Base-by-base conservation (phyloP, 768 basidiomycete genomes). In the Strobilomyces echinocephalus region DNA sequence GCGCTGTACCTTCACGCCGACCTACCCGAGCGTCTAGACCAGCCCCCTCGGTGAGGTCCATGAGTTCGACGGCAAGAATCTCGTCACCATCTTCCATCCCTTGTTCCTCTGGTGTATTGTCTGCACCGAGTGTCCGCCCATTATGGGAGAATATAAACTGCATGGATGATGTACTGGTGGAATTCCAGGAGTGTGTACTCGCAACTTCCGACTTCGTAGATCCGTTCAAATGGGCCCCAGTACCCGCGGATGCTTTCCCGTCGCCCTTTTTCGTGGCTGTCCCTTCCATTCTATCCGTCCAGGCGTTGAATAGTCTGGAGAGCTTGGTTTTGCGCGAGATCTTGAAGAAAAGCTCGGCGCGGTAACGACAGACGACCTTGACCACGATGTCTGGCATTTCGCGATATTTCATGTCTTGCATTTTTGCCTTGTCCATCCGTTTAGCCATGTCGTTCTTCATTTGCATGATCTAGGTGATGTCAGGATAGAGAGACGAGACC, bases 301-400 rank as follows among this genome's bases (percentile, higher is more conserved):
- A 93, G 30, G 90, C 87, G 61, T 83, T 86, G 69, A 93, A 91
- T 52, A 93, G 76, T 51, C 87, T 79, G 51, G 85, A 83, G 33
- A 94, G 76, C 66, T 91, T 92, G 26, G 88, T 91, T 72, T 92
- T 92, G 67, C 91, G 86, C 9, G 88, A 89, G 59, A 94, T 90
- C 71, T 91, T 93, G 81, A 94, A 94, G 75, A 89, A 91, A 39
- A 94, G 78, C 63, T 94, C 91, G 5, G 91, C 89, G 42, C 91
- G 87, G 67, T 92, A 92, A 61, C 87, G 85, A 70, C 91, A 93
- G 46, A 87, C 76, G 59, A 94, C 89, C 68, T 91, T 92, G 72
- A 93, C 83, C 48, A 92, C 85, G 55, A 93, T 89, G 65, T 94
- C 88, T n/a, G 88, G 88, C 77, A 82, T 83, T 69, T 91, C 89